Conservation (phyloP, 495 filamentous ascomycete species). For the Chaetomidium leptoderma region DNA sequence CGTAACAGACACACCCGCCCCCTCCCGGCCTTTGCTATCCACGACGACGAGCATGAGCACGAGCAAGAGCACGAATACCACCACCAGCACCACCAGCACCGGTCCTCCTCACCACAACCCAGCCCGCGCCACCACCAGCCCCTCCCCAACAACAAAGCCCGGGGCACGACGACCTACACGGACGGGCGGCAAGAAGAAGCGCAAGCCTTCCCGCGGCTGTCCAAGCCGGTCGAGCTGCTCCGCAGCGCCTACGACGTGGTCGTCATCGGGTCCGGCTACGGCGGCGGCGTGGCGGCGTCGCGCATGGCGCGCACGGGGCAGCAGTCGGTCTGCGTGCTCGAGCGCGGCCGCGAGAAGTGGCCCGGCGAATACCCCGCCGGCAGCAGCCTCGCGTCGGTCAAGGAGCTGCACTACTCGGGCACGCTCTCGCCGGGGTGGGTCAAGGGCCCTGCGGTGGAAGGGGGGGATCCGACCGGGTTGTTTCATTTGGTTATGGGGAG, state of each 20-base stretch:
- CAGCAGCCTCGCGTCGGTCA: slow-evolving; percentile 39
- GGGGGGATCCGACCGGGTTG: slow-evolving; percentile 55
- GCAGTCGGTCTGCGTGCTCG: slow-evolving; percentile 58
- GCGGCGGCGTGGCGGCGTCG: slow-evolving; percentile 61
- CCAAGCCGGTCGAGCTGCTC: slow-evolving; percentile 54
- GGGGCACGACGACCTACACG: slow-evolving; percentile 38
- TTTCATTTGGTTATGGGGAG: slow-evolving; percentile 61
- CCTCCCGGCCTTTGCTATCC: slow-evolving; percentile 15
- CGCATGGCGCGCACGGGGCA: slow-evolving; percentile 60
- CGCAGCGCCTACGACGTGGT: slow-evolving; percentile 58
- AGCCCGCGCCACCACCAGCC: background rate
- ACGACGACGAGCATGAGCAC: slow-evolving; percentile 24
- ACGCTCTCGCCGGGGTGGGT: slow-evolving; percentile 41
- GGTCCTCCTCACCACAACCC: slow-evolving; percentile 23
- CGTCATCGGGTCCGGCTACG: slow-evolving; percentile 65
- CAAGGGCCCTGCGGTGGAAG: slow-evolving; percentile 39
- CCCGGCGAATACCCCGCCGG: slow-evolving; percentile 59
- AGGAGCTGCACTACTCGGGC: slow-evolving; percentile 54
- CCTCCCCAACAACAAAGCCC: background rate
- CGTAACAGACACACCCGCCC: slow-evolving; percentile 10
- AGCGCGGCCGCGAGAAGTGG: slow-evolving; percentile 60
- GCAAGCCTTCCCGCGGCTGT: slow-evolving; percentile 48
- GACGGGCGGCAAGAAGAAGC: slow-evolving; percentile 38
- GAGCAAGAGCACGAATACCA: slow-evolving; percentile 22
- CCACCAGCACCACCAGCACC: slow-evolving; percentile 28